Base-by-base conservation (phyloP, 352 stramenopile genomes). In the Pythium biforme region DNA sequence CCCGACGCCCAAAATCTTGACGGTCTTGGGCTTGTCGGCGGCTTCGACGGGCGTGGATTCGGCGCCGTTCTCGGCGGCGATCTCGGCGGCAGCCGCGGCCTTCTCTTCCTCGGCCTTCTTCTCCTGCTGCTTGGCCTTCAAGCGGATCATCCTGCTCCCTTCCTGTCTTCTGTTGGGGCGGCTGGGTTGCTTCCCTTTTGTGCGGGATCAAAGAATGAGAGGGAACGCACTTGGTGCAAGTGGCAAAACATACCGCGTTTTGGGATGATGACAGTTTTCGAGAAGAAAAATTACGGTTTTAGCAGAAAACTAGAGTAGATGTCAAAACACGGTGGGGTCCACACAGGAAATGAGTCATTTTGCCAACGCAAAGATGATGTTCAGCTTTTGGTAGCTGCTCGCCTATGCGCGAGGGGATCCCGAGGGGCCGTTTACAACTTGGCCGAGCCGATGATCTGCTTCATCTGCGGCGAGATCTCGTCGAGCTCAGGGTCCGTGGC, bases 121-220 rank as follows among this genome's bases (percentile, higher is more conserved):
- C 72, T 94, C 82, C 45, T 86, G 79, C 72, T 93, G 86, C 74
- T 90, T 92, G 25, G 83, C 81, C 79, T 92, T 92, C 43, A 92
- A 74, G 53, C 83, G 83, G 69, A 92, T 90, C 83, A 92, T 92
- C 26, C 1, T 50, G 43, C 1, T 15, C 23, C 11, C 14, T 15
- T 19, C 37, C 4, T 15, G 6, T 9, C 17, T n/a, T 43, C 37
- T 19, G 6, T 19, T 23, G 19, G 15, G 15, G 15, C 0, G 0
- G 27, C n/a, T 61, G 40, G 40, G 54, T 61, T 53, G 34, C 45
- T 62, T 55, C 22, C 34, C 5, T 12, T 15, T 27, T 48, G 19
- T 19, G 23, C 19, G 3, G 17, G 43, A 10, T n/a, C n/a, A 39
- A 48, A 39, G 37, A 48, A 22, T 37, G 12, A 40, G 19, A 26